Percentiles rank a stretch among this genome's conserved stretches.
These are phyloP conservation scores for Agrocybe pediades DNA, from an alignment of 768 basidiomycete genomes.

Conservation along the genomic window DNA sequence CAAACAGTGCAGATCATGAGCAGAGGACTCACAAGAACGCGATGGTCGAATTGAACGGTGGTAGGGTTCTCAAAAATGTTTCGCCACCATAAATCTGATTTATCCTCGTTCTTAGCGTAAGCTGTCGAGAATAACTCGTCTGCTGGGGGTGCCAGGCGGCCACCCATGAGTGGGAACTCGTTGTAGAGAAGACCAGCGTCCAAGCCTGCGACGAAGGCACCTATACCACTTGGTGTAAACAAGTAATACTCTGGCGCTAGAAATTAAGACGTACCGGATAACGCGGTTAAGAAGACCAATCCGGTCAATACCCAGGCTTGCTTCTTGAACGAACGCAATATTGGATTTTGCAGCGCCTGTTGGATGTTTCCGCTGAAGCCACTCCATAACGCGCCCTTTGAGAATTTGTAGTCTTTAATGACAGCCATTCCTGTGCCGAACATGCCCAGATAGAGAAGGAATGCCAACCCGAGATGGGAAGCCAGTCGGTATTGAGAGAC, in stretches of 20 bases:
- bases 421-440: conserved; percentile 75
- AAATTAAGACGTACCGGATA: conserved; percentile 67
- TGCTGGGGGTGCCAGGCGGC: conserved; percentile 74
- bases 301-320: conserved; percentile 65
- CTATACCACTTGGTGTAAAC: conserved; percentile 38
- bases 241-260: background rate
- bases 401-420: conserved; percentile 80
- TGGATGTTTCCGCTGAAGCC: conserved; percentile 48
- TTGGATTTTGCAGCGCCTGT: conserved; percentile 53
- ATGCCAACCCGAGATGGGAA: conserved; percentile 89
- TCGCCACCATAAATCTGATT: conserved; percentile 89
- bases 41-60: conserved; percentile 96
- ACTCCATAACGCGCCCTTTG: conserved; percentile 57
- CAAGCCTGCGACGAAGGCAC: conserved; percentile 96
- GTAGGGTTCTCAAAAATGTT: conserved; percentile 98
- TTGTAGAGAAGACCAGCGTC: conserved; percentile 98
- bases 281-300: conserved; percentile 87
- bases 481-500: conserved; percentile 97
- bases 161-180: conserved; percentile 97
- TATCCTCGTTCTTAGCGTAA: conserved; percentile 72
- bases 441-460: conserved; percentile 94
- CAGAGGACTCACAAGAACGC: conserved; percentile 78
- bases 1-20: no score
- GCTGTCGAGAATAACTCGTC: conserved; percentile 78
- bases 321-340: conserved; percentile 58